A percentile compares a stretch with the other conserved stretches of the same genome.
Conservation (phyloP, 139 green algal species). For the Chlorella sp. region DNA sequence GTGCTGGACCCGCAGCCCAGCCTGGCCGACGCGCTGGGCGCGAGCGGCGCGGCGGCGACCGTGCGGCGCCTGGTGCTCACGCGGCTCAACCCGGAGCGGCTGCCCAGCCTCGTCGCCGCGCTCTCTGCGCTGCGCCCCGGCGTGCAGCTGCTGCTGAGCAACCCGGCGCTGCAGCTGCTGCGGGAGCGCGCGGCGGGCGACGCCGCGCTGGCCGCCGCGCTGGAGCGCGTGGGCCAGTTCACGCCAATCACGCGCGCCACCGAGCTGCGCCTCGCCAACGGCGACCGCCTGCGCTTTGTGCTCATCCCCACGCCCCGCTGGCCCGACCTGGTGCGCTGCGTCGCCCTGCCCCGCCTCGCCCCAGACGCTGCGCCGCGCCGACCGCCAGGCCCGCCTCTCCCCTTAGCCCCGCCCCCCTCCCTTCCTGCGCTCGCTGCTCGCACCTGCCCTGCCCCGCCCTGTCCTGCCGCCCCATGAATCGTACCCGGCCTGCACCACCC, state of each 20-base stretch:
- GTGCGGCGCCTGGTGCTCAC: constrained; percentile 82
- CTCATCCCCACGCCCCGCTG: constrained; percentile 84
- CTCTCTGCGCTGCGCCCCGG: constrained; percentile 40
- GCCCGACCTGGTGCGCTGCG: constrained; percentile 91
- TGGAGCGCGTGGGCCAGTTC: background rate
- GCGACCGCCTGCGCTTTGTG: constrained; percentile 52
- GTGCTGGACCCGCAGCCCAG: constrained; percentile 63
- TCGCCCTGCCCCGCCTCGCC: too few species aligned
- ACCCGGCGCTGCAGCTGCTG: constrained; percentile 72
- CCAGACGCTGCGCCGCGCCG: too few species aligned
- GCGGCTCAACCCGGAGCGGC: constrained; percentile 83
- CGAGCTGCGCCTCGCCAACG: constrained; percentile 18
- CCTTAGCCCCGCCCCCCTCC: too few species aligned
- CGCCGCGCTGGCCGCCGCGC: background rate
- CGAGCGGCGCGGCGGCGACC: constrained; percentile 15
- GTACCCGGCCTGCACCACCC: too few species aligned
- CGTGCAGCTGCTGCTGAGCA: constrained; percentile 78
- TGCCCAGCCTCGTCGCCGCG: constrained; percentile 71
- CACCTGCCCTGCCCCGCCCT: too few species aligned
- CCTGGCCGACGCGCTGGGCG: constrained; percentile 54
- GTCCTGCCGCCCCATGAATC: too few species aligned
- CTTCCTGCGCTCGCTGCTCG: too few species aligned
- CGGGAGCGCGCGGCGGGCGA: constrained; percentile 23
- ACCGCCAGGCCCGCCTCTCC: too few species aligned
- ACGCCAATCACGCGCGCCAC: constrained; percentile 11